Base-by-base conservation (phyloP, 768 basidiomycete genomes). In the Suillus fuscotomentosus region DNA sequence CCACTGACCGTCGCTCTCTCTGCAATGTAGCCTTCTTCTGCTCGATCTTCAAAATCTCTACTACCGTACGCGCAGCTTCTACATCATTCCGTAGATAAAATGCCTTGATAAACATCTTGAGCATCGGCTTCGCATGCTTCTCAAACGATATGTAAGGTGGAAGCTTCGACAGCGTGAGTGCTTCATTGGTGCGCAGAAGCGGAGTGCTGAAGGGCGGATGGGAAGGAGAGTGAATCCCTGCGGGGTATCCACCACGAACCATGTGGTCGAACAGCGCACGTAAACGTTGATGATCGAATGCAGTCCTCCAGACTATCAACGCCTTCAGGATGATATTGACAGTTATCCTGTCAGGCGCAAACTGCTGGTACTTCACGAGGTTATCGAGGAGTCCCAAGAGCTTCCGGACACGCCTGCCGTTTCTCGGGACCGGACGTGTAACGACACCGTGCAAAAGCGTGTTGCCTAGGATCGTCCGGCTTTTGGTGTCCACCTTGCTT, bases 21-120 rank as follows among this genome's bases (percentile, higher is more conserved):
- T 59, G 24, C 24, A 60, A 2, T 5, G 41, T 59, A 27, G 68
- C 51, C 53, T 63, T 64, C 62, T 59, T 24, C 11, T 70, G 68
- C 43, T 81, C 82, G 43, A 77, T 79, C 65, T 83, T 85, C 69
- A 90, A 68, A 63, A 90, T 86, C 24, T 80, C 83, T 27, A 88
- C 68, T 24, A 90, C 81, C 51, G 66, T 79, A 70, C 80, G 77
- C 31, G 86, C 88, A 47, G 85, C 86, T 13, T 72, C 72, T 8
- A 71, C 66, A 71, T 94, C 91, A 24, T 81, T 81, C 36, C 86
- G 76, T 48, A 78, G 60, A 71, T 85, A 82, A 66, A 92, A 82
- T 15, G 85, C 86, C 69, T 83, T 86, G 70, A 90, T 84, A 74
- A 93, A 87, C 85, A 87, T 87, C 78, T 82, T 88, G 73, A 88